These are phyloP conservation scores for Citrus unshiu DNA, from an alignment of 345 rosid species.

Conservation along the genomic window DNA sequence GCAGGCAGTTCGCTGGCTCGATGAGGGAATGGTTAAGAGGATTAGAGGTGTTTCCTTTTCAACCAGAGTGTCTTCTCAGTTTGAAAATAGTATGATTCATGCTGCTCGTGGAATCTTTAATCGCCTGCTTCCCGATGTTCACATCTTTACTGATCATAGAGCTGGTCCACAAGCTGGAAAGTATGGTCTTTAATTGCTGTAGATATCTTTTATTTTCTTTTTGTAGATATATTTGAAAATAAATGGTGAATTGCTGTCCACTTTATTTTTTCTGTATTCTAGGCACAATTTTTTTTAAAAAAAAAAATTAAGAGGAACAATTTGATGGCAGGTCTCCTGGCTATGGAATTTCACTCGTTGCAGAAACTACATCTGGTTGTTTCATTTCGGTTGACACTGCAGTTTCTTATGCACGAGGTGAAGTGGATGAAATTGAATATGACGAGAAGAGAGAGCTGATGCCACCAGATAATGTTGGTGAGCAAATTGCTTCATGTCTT, in stretches of 20 bases:
- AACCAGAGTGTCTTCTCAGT: constrained; percentile 60
- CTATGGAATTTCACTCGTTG: constrained; percentile 86
- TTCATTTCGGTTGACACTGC: constrained; percentile 74
- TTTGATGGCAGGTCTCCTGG: constrained; percentile 75
- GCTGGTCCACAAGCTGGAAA: constrained; percentile 79
- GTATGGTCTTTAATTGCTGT: constrained; percentile 38
- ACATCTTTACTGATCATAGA: constrained; percentile 66
- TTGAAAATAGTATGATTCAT: constrained; percentile 72
- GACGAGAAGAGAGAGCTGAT: constrained; percentile 52
- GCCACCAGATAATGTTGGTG: constrained; percentile 79
- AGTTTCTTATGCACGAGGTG: constrained; percentile 43
- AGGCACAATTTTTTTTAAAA: neutral
- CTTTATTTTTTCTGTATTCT: neutral
- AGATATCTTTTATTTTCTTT: neutral
- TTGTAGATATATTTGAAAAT: neutral
- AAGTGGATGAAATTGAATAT: constrained; percentile 53
- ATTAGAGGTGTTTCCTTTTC: constrained; percentile 88
- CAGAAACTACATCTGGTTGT: constrained; percentile 89
- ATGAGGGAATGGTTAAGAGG: constrained; percentile 91
- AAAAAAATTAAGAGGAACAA: neutral
- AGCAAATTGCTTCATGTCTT: constrained; percentile 73
- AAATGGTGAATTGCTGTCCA: neutral
- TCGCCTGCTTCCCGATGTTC: constrained; percentile 85
- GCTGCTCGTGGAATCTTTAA: constrained; percentile 93
- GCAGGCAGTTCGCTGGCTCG: constrained; percentile 75